Evolutionary conservation across 1,284 basidiomycete genomes (phyloP).

Genomic region (Pterulicium gracile): DNA sequence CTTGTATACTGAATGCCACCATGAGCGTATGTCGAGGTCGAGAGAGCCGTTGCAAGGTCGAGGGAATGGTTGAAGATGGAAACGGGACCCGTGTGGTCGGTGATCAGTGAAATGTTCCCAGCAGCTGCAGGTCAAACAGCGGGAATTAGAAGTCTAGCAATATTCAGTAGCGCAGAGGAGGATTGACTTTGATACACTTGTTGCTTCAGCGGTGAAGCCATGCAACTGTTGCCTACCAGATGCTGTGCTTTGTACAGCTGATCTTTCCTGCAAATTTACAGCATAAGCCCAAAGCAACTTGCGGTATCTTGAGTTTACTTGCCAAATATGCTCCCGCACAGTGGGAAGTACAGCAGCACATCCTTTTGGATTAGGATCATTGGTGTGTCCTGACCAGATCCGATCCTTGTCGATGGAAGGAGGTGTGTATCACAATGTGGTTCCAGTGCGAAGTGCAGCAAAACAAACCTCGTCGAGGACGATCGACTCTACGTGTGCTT

Average conservation of each 20-base stretch:
- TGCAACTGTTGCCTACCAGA: slow-evolving; percentile 6
- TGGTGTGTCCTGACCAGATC: slow-evolving; percentile 12
- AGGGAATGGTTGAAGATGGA: slow-evolving; percentile 9
- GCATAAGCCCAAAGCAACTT: background rate
- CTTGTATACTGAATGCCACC: slow-evolving; percentile 10
- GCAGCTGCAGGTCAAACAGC: slow-evolving; percentile 7
- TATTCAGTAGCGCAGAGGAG: background rate
- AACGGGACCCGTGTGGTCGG: slow-evolving; percentile 1
- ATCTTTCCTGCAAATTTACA: slow-evolving; percentile 7
- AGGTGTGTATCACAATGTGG: background rate
- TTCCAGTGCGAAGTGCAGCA: background rate
- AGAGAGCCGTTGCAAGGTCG: slow-evolving; percentile 10
- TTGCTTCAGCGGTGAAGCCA: slow-evolving; percentile 10
- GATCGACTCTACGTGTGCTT: slow-evolving; percentile 8
- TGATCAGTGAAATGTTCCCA: slow-evolving; percentile 9
- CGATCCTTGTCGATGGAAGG: slow-evolving; percentile 6
- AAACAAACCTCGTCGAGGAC: slow-evolving; percentile 9
- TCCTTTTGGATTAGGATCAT: slow-evolving; percentile 10
- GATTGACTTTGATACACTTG: slow-evolving; percentile 10
- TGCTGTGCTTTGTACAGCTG: slow-evolving; percentile 9
- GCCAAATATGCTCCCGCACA: slow-evolving; percentile 9
- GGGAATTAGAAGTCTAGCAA: background rate
- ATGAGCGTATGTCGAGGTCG: slow-evolving; percentile 10
- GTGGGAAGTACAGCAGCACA: slow-evolving; percentile 7
- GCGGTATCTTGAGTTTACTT: background rate